Conservation (phyloP, 2,329 filamentous ascomycete species). For the Chaetomium sp. region DNA sequence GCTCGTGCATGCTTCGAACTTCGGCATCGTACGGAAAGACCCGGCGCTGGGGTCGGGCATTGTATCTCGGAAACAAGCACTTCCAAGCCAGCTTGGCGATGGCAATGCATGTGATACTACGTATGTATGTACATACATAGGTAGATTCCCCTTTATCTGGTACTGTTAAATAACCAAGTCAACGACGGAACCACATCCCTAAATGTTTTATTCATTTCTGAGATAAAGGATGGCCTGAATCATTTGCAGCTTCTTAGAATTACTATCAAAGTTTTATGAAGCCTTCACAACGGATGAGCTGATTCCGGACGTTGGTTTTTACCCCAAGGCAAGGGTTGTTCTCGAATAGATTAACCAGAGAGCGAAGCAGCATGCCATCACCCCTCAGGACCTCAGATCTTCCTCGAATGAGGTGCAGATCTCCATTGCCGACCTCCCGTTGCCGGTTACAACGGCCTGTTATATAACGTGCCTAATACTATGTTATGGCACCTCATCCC, state of each 20-base stretch:
- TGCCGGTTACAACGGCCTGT: not conserved
- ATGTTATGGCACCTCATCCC: not conserved
- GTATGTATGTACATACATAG: no score
- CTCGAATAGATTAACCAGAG: conserved; percentile 10
- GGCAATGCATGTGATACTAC: not conserved
- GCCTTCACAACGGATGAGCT: not conserved
- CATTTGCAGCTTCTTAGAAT: not conserved
- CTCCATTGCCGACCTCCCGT: not conserved
- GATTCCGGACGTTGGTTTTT: conserved; percentile 3
- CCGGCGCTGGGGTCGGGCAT: not conserved
- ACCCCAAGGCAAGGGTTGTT: not conserved
- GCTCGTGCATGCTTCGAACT: not conserved
- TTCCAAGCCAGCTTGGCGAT: not conserved
- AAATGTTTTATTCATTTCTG: no score
- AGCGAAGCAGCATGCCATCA: not conserved
- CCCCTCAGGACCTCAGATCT: not conserved
- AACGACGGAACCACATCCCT: no score
- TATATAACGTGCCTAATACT: not conserved
- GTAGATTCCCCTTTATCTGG: no score
- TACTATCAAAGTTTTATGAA: no score
- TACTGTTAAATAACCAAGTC: no score
- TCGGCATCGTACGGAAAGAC: conserved; percentile 1
- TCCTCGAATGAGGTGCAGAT: conserved; percentile 5
- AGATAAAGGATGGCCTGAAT: no score
- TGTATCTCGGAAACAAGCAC: not conserved